Evolutionary conservation across 2,329 filamentous ascomycete genomes (phyloP).

Genomic region (Cryoendolithus antarcticus): DNA sequence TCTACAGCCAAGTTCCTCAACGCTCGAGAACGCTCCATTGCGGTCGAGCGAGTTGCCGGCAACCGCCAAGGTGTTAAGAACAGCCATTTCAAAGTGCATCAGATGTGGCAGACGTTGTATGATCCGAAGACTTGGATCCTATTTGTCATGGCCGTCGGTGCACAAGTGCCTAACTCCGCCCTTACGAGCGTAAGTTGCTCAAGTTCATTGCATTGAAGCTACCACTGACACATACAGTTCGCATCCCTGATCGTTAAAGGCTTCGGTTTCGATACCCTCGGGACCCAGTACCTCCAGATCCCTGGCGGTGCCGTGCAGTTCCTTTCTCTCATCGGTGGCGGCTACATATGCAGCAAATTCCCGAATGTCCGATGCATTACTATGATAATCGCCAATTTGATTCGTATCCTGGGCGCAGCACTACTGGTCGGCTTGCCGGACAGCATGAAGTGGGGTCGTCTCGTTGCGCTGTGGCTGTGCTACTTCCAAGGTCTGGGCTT

Average conservation of each 20-base stretch:
- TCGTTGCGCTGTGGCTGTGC: slow-evolving; percentile 46
- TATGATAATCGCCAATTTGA: slow-evolving; percentile 44
- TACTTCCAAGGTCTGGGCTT: slow-evolving; percentile 44
- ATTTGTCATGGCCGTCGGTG: slow-evolving; percentile 40
- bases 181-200: slow-evolving; percentile 31
- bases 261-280: slow-evolving; percentile 36
- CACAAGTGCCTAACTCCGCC: slow-evolving; percentile 45
- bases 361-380: slow-evolving; percentile 41
- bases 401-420: slow-evolving; percentile 42
- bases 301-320: slow-evolving; percentile 48
- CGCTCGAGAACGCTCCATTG: slow-evolving; percentile 32
- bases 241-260: slow-evolving; percentile 37
- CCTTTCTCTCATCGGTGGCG: slow-evolving; percentile 38
- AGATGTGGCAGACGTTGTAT: slow-evolving; percentile 33
- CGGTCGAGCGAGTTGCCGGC: slow-evolving; percentile 38
- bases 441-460: slow-evolving; percentile 43
- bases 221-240: slow-evolving; percentile 17
- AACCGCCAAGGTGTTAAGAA: slow-evolving; percentile 46
- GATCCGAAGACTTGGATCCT: slow-evolving; percentile 51
- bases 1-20: slow-evolving; percentile 33
- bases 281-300: slow-evolving; percentile 47
- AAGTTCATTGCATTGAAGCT: slow-evolving; percentile 4
- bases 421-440: slow-evolving; percentile 41
- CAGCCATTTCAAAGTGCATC: slow-evolving; percentile 28
- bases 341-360: slow-evolving; percentile 40